Percentiles rank a stretch among this genome's conserved stretches.
These are phyloP conservation scores for Monilinia aucupariae DNA, from an alignment of 2,329 filamentous ascomycete species.

Conservation along the genomic window DNA sequence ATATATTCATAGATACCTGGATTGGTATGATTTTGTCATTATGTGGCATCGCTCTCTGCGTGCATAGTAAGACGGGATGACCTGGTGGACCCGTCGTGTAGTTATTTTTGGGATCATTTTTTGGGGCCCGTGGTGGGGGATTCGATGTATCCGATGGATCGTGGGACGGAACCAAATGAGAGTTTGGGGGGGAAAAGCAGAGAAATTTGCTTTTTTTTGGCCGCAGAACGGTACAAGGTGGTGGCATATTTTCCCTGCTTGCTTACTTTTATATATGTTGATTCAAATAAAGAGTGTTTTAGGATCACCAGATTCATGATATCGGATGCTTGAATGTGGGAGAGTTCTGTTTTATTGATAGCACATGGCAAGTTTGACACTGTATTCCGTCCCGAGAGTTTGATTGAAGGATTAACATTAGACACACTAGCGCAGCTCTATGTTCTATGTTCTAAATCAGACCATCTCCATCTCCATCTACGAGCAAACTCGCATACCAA, in stretches of 20 bases:
- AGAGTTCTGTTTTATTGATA: neutral
- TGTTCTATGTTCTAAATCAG: conserved; percentile 4
- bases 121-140: neutral
- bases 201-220: neutral
- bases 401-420: neutral
- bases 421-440: conserved; percentile 10
- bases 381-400: neutral
- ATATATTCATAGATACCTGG: conserved; percentile 60
- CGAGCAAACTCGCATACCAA: neutral
- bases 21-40: conserved; percentile 76
- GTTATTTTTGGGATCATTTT: conserved; percentile 9
- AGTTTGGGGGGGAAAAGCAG: neutral
- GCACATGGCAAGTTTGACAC: neutral
- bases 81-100: neutral
- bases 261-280: neutral
- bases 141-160: neutral
- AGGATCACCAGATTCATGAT: neutral
- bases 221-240: neutral
- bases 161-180: neutral
- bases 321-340: neutral
- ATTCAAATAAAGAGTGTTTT: neutral
- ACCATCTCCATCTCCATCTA: neutral
- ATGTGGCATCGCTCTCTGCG: conserved; percentile 75
- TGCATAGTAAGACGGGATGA: conserved; percentile 54
- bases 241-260: neutral